Evolutionary conservation across 139 green algal genomes (phyloP).

Genomic region (Chlamydomonas sp.): DNA sequence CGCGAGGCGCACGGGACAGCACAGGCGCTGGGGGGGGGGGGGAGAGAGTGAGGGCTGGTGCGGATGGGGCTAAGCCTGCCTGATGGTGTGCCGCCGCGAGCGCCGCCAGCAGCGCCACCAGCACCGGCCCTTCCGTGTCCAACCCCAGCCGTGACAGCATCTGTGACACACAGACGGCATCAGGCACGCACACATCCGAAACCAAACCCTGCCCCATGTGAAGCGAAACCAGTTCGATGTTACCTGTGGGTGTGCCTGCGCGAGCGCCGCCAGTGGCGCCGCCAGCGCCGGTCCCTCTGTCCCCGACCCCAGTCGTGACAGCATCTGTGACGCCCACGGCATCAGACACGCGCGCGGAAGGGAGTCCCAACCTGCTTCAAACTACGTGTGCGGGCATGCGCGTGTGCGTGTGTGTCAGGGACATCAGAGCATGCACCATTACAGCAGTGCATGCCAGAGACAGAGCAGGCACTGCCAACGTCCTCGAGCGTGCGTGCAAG

Average conservation of each 20-base stretch:
- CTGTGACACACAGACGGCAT: background rate
- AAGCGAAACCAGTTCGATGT: too few relatives aligned
- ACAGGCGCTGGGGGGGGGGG: too few relatives aligned
- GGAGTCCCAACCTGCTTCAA: too few relatives aligned
- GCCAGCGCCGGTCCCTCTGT: background rate
- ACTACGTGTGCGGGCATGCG: too few relatives aligned
- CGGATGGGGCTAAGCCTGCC: too few relatives aligned
- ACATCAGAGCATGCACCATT: too few relatives aligned
- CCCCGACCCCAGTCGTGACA: conserved; percentile 5
- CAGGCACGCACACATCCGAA: background rate
- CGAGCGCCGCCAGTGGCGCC: background rate
- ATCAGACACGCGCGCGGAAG: background rate
- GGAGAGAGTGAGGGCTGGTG: too few relatives aligned
- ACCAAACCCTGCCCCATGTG: too few relatives aligned
- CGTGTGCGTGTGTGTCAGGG: too few relatives aligned
- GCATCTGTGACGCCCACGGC: conserved; percentile 1
- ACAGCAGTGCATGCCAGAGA: too few relatives aligned
- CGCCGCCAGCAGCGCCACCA: background rate
- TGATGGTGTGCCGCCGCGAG: background rate
- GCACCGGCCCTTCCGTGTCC: background rate
- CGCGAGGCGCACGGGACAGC: background rate
- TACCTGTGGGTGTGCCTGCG: background rate
- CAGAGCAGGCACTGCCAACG: too few relatives aligned
- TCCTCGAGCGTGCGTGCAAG: too few relatives aligned
- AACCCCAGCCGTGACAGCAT: conserved; percentile 8